phyloP scores from a whole-genome alignment of 805 yeast species.

The Torulaspora gathmanii region DNA sequence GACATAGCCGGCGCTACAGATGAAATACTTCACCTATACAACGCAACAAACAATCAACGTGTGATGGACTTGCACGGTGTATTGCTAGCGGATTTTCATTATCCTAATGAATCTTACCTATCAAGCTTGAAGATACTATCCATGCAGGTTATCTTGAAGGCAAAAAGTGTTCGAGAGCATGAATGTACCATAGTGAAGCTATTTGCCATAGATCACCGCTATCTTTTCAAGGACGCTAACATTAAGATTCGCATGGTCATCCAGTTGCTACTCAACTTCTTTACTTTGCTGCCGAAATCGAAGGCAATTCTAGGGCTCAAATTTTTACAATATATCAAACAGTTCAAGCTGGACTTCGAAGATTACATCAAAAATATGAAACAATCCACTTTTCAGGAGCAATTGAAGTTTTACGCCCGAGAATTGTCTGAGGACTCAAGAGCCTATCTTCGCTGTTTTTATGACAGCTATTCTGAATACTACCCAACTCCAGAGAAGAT shows the following conservation, averaged over 20 bases:
- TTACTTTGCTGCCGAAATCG: constrained; percentile 16
- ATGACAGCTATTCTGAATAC: constrained; percentile 19
- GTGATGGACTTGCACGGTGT: constrained; percentile 18
- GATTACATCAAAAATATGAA: constrained; percentile 25
- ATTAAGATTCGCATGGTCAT: constrained; percentile 21
- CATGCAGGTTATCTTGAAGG: constrained; percentile 28
- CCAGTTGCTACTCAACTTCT: constrained; percentile 29
- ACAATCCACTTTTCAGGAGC: constrained; percentile 15
- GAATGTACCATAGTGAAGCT: constrained; percentile 16
- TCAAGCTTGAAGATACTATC: constrained; percentile 29
- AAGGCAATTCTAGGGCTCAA: constrained; percentile 31
- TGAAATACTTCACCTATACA: constrained; percentile 24
- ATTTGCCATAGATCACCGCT: constrained; percentile 28
- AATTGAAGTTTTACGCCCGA: constrained; percentile 10
- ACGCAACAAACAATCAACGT: constrained; percentile 19
- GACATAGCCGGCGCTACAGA: constrained; percentile 11
- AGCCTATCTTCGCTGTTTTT: constrained; percentile 13
- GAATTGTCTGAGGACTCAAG: background rate
- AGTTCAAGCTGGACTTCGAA: constrained; percentile 22
- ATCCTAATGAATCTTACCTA: constrained; percentile 22
- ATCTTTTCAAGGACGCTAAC: constrained; percentile 18
- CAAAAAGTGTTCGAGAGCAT: constrained; percentile 10
- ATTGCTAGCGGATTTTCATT: constrained; percentile 24
- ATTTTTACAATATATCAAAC: constrained; percentile 29
- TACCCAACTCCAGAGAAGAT: constrained; percentile 18